A percentile compares a stretch with the other conserved stretches of the same genome.
These are phyloP conservation scores for Grosmannia penicillata DNA, from an alignment of 2,329 filamentous ascomycete genomes.

Conservation along the genomic window DNA sequence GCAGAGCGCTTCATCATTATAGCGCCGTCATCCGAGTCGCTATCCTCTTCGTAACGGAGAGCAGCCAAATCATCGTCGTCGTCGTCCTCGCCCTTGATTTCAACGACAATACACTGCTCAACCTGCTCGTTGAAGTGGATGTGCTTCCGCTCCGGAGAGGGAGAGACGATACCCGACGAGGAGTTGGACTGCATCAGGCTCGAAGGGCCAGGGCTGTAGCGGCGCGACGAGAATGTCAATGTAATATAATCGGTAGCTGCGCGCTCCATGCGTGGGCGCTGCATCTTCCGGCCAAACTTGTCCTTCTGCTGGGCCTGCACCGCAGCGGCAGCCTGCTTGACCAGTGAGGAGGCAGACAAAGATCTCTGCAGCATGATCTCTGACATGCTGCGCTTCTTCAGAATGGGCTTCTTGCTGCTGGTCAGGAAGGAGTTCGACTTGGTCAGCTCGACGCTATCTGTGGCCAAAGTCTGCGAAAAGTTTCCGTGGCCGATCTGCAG, in stretches of 20 bases:
- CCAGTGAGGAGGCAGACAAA: constrained; percentile 70
- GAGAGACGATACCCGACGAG: constrained; percentile 53
- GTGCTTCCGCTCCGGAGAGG: constrained; percentile 59
- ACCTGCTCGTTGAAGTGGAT: constrained; percentile 97
- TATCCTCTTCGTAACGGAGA: constrained; percentile 27
- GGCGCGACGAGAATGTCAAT: constrained; percentile 47
- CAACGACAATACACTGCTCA: constrained; percentile 87
- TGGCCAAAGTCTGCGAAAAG: constrained; percentile 27
- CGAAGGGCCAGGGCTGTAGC: constrained; percentile 45
- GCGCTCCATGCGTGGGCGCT: constrained; percentile 43
- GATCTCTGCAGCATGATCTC: constrained; percentile 89
- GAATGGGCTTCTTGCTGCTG: constrained; percentile 72
- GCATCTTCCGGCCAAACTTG: constrained; percentile 25
- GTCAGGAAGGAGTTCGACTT: constrained; percentile 47
- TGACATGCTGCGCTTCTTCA: constrained; percentile 94
- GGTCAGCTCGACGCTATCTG: constrained; percentile 27
- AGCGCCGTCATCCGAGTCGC: constrained; percentile 60
- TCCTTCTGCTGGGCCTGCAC: constrained; percentile 67
- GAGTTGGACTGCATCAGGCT: constrained; percentile 51
- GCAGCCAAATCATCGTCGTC: constrained; percentile 38
- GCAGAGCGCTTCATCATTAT: constrained; percentile 66
- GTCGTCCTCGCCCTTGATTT: constrained; percentile 66
- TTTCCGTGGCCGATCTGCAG: constrained; percentile 57
- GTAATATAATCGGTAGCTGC: constrained; percentile 55
- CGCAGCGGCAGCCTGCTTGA: constrained; percentile 79